A percentile compares a stretch with the other conserved stretches of the same genome.
Evolutionary conservation across 306 rosid genomes (phyloP).

Genomic region (Dalbergia cultrata): DNA sequence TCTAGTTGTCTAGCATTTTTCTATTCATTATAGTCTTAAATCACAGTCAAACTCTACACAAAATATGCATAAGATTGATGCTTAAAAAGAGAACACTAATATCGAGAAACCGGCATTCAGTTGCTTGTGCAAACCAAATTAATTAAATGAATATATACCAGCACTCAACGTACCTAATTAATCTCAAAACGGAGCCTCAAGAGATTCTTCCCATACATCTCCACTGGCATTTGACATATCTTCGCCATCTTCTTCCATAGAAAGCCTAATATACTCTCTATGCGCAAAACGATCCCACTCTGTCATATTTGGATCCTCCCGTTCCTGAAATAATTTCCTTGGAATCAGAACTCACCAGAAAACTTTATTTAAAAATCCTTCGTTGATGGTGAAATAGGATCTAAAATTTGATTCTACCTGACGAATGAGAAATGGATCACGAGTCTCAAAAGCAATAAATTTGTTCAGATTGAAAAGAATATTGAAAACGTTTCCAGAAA

Average conservation of each 20-base stretch:
- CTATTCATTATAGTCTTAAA: not conserved
- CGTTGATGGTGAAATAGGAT: constrained; percentile 30
- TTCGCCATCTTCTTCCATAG: constrained; percentile 99
- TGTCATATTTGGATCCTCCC: constrained; percentile 97
- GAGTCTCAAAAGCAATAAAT: constrained; percentile 96
- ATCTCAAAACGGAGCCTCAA: constrained; percentile 94
- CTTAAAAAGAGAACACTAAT: not conserved
- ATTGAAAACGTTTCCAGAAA: constrained; percentile 95
- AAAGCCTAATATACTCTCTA: constrained; percentile 97
- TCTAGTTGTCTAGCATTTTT: too few species aligned
- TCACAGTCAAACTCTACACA: not conserved
- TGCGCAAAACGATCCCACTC: constrained; percentile 99
- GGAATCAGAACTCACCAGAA: constrained; percentile 46
- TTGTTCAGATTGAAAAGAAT: constrained; percentile 98
- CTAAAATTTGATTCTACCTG: constrained; percentile 67
- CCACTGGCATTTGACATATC: constrained; percentile 99
- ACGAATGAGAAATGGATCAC: constrained; percentile 97
- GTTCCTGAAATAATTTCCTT: constrained; percentile 70
- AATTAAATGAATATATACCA: constrained; percentile 3
- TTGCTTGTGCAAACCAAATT: constrained; percentile 12
- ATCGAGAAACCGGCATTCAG: constrained; percentile 16
- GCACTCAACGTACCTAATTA: constrained; percentile 52
- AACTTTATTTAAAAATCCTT: constrained; percentile 33
- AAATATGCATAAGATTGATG: not conserved
- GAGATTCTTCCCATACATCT: constrained; percentile 99